phyloP scores from a whole-genome alignment of 2,329 filamentous ascomycete species.

The Colletotrichum sp. region DNA sequence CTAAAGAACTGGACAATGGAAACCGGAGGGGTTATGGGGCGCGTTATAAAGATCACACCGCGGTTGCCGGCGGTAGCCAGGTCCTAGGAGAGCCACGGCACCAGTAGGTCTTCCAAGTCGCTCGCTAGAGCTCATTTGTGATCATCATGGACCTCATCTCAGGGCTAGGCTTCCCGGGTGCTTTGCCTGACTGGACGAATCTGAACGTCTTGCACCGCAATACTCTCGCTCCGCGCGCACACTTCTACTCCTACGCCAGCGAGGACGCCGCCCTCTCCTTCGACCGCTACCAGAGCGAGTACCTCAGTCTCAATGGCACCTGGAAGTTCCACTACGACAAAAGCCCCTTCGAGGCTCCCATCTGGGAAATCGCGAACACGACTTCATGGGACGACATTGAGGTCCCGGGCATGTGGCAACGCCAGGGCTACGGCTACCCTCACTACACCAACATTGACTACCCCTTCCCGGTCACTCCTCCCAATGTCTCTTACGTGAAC shows the following conservation, averaged over 20 bases:
- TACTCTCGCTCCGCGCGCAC: conserved; percentile 57
- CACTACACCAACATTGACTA: conserved; percentile 75
- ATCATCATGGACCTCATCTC: conserved; percentile 9
- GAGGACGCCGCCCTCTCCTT: conserved; percentile 51
- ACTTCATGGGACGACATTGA: conserved; percentile 54
- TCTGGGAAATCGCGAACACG: conserved; percentile 18
- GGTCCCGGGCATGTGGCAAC: conserved; percentile 72
- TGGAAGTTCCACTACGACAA: conserved; percentile 41
- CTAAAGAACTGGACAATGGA: background rate
- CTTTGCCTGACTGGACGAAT: conserved; percentile 63
- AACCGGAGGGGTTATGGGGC: background rate
- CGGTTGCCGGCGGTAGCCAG: background rate
- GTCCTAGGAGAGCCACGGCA: background rate
- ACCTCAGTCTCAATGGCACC: conserved; percentile 47
- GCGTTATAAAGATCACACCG: background rate
- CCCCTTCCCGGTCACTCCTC: conserved; percentile 71
- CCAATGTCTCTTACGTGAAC: conserved; percentile 66
- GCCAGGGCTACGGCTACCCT: conserved; percentile 67
- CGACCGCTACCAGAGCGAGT: conserved; percentile 37
- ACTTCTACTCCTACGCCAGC: conserved; percentile 58
- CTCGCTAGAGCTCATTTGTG: background rate
- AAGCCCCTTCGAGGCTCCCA: conserved; percentile 31
- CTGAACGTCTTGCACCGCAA: conserved; percentile 61
- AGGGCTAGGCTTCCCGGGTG: conserved; percentile 12
- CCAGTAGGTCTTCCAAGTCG: background rate